These are phyloP conservation scores for Scedosporium aurantiacum DNA, from an alignment of 2,329 filamentous ascomycete species.

Conservation along the genomic window DNA sequence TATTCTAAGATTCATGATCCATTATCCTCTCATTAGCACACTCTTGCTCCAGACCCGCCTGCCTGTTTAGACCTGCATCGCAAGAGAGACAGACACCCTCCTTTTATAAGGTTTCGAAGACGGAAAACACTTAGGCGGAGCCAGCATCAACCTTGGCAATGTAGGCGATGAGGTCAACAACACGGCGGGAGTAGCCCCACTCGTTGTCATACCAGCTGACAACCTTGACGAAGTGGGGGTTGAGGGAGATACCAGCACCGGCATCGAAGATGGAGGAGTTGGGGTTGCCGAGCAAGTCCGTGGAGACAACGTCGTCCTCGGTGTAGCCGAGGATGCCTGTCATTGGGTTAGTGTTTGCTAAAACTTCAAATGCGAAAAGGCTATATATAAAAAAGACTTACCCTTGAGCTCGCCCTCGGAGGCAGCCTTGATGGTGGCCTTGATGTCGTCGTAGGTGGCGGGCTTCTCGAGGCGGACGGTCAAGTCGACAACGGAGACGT, in stretches of 20 bases:
- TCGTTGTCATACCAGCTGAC: slow-evolving; percentile 99
- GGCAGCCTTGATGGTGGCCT: slow-evolving; percentile 79
- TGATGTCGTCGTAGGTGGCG: slow-evolving; percentile 85
- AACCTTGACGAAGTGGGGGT: slow-evolving; percentile 98
- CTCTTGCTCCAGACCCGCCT: background rate
- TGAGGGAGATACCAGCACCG: slow-evolving; percentile 97
- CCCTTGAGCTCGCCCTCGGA: slow-evolving; percentile 24
- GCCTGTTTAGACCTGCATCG: background rate
- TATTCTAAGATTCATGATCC: background rate
- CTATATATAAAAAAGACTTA: too few relatives aligned
- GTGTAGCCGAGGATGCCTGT: slow-evolving; percentile 84
- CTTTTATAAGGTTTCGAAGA: too few relatives aligned
- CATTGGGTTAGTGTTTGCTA: slow-evolving; percentile 10
- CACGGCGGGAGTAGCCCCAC: slow-evolving; percentile 98
- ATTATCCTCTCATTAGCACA: background rate
- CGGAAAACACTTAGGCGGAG: slow-evolving; percentile 28
- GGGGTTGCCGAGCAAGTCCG: slow-evolving; percentile 84
- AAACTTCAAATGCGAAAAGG: too few relatives aligned
- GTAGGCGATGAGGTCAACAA: slow-evolving; percentile 70
- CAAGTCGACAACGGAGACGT: slow-evolving; percentile 98
- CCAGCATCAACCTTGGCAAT: slow-evolving; percentile 63
- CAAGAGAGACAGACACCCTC: background rate
- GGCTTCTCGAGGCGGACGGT: slow-evolving; percentile 89
- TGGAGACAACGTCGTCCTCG: slow-evolving; percentile 93
- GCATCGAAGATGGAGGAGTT: slow-evolving; percentile 98